phyloP scores from a whole-genome alignment of 345 rosid species.

The Brassica nigra region DNA sequence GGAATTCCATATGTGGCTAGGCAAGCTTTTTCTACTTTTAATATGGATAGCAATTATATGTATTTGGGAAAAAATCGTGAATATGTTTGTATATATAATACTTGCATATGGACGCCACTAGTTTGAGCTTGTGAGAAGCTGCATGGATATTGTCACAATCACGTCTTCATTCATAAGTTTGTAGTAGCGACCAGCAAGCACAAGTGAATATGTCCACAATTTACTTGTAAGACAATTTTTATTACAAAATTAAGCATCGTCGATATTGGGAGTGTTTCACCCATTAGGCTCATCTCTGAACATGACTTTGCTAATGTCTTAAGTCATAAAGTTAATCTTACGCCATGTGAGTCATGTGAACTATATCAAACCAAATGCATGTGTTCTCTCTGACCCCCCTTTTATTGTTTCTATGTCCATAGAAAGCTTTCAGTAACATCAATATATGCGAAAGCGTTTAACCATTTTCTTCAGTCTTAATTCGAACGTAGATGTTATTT shows the following conservation, averaged over 20 bases:
- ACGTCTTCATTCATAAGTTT: conserved; percentile 30
- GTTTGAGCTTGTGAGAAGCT: background rate
- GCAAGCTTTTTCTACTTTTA: background rate
- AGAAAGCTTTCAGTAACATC: background rate
- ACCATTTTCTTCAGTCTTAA: background rate
- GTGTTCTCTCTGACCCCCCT: background rate
- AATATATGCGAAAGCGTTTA: background rate
- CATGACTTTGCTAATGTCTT: background rate
- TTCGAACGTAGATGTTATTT: background rate
- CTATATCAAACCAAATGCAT: background rate
- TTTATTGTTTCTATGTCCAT: background rate
- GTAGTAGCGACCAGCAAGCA: background rate
- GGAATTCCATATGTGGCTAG: background rate
- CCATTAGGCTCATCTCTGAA: background rate
- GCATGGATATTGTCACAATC: conserved; percentile 9
- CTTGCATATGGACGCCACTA: background rate
- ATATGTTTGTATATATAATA: too few species aligned
- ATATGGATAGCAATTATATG: background rate
- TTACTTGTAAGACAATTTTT: background rate
- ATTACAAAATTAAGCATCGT: background rate
- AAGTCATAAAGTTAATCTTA: background rate
- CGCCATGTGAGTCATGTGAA: background rate
- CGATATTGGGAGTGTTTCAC: background rate
- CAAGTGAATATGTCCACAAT: background rate
- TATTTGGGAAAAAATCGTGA: background rate